A percentile compares a stretch with the other conserved stretches of the same genome.
phyloP scores from a whole-genome alignment of 306 rosid species.

The Leucaena leucocephala region DNA sequence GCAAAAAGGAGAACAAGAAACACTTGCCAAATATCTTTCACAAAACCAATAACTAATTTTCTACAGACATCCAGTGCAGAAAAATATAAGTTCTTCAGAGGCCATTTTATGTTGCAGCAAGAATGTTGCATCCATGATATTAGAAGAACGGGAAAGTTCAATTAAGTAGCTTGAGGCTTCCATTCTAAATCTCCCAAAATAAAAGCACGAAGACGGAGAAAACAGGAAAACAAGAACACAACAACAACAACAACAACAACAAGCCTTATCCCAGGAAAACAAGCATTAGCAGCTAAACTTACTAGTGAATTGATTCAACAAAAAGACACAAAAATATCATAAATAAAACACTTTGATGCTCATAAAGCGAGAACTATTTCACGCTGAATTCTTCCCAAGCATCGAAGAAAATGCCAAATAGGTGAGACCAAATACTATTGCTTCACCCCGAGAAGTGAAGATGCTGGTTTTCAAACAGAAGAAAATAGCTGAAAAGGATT shows the following conservation, averaged over 20 bases:
- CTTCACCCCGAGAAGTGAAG: no score
- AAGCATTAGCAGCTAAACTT: background rate
- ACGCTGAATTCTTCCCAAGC: background rate
- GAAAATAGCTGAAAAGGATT: background rate
- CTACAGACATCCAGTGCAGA: background rate
- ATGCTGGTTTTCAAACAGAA: background rate
- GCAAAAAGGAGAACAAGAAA: background rate
- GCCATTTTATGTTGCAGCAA: background rate
- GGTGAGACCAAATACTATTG: background rate
- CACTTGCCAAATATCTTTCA: background rate
- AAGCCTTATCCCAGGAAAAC: no score
- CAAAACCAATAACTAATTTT: background rate
- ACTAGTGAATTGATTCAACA: background rate
- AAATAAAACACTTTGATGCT: background rate
- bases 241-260: no score
- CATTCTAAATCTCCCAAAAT: conserved; percentile 15
- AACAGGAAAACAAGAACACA: background rate
- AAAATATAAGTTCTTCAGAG: background rate
- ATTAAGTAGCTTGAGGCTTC: background rate
- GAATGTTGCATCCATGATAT: background rate
- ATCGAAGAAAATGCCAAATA: background rate
- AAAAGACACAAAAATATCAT: background rate
- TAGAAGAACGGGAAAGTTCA: background rate
- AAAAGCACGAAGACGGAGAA: background rate
- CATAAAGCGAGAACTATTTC: background rate